Percentiles rank a stretch among this genome's conserved stretches.
phyloP scores from a whole-genome alignment of 1,139 yeast species.

The Lodderomyces oxycetoniae region DNA sequence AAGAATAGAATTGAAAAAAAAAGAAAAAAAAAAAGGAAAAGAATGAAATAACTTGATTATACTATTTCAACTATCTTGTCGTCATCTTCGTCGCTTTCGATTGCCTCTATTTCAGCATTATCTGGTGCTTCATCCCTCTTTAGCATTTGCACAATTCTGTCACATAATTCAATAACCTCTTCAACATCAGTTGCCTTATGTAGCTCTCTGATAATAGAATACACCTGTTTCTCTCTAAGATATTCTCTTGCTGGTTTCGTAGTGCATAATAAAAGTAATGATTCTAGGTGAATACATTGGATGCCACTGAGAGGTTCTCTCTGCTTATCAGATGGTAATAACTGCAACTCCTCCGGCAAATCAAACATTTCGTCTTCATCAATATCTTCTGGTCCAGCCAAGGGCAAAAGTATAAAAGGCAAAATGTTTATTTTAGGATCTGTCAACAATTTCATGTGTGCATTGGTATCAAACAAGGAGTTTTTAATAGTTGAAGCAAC shows the following conservation, averaged over 20 bases:
- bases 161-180: conserved; percentile 62
- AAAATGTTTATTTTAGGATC: conserved; percentile 67
- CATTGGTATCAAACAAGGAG: conserved; percentile 72
- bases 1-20: no score
- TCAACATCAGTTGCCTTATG: conserved; percentile 68
- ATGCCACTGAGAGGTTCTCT: conserved; percentile 71
- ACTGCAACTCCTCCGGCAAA: conserved; percentile 84
- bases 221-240: conserved; percentile 73
- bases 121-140: conserved; percentile 80
- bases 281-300: conserved; percentile 68
- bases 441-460: conserved; percentile 55
- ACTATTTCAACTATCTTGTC: conserved; percentile 52
- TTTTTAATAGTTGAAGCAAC: conserved; percentile 91
- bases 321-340: conserved; percentile 68
- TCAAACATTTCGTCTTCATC: conserved; percentile 80
- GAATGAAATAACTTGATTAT: conserved; percentile 19
- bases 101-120: conserved; percentile 25
- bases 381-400: conserved; percentile 78
- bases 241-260: conserved; percentile 67
- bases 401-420: conserved; percentile 78
- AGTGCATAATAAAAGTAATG: conserved; percentile 71
- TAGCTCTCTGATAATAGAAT: conserved; percentile 78
- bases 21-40: neutral
- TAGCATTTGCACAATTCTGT: conserved; percentile 75
- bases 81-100: conserved; percentile 34